These are phyloP conservation scores for Microstroma glucosiphilum DNA, from an alignment of 1,284 basidiomycete species.

Conservation along the genomic window DNA sequence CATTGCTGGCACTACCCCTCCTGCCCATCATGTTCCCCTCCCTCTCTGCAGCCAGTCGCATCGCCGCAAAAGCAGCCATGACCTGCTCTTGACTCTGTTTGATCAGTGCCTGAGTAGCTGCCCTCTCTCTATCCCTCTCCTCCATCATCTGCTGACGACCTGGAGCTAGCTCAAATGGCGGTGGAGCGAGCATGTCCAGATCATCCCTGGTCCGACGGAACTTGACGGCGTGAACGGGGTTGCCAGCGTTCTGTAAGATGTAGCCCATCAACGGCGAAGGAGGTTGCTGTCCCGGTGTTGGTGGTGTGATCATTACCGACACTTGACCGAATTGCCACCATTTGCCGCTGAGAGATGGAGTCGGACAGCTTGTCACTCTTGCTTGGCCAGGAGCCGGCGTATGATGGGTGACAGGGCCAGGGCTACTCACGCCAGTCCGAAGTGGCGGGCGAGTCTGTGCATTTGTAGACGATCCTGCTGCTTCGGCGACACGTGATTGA, in stretches of 20 bases:
- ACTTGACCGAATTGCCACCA: slow-evolving; percentile 1
- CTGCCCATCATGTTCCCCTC: background rate
- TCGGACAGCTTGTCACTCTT: background rate
- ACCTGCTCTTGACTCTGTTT: background rate
- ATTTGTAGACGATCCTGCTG: background rate
- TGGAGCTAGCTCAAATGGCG: slow-evolving; percentile 2
- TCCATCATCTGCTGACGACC: slow-evolving; percentile 4
- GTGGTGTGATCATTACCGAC: background rate
- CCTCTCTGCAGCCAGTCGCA: background rate
- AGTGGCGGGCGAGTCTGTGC: background rate
- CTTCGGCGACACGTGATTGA: background rate
- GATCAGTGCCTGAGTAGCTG: background rate
- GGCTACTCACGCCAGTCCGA: background rate
- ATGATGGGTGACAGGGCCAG: background rate
- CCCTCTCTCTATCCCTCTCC: background rate
- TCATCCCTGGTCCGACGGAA: background rate
- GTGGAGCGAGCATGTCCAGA: background rate
- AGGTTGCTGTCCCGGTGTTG: background rate
- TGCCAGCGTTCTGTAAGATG: slow-evolving; percentile 2
- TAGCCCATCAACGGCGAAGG: background rate
- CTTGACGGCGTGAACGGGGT: slow-evolving; percentile 1
- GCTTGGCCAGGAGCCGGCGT: background rate
- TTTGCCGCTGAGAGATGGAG: background rate
- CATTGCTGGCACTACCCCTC: background rate
- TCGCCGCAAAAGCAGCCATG: background rate